Base-by-base conservation (phyloP, 768 basidiomycete genomes). In the Leccinum broughii region DNA sequence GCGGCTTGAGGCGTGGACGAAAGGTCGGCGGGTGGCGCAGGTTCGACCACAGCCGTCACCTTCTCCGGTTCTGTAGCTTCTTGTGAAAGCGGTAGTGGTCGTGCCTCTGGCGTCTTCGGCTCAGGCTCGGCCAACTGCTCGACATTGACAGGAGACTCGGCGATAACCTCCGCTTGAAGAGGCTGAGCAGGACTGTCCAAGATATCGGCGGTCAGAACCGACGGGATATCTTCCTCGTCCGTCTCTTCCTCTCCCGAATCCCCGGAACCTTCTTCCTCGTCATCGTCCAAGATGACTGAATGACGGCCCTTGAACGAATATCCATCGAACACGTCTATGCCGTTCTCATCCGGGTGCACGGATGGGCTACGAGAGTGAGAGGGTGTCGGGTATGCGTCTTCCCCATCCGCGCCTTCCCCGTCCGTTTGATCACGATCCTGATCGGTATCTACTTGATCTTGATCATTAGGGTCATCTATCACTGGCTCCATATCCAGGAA, bases 401-500 rank as follows among this genome's bases (percentile, higher is more conserved):
- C 88, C 39, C 86, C 88, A 67, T 92, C 90, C 1, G 83, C 88
- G 54, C 84, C 81, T 63, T 89, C 89, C 8, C 81, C 80, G 65
- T 91, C 89, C 0, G 88, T 89, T 20, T 86, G 82, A 24, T 80
- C 80, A 13, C 83, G 84, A 62, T 88, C 87, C 66, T 84, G 84
- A 70, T 89, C 89, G 26, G 87, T 89, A 69, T 89, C 87, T 57
- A 78, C 80, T 63, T 82, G 80, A 52, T 83, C 79, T 62, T 80
- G 80, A 49, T 87, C 88, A 66, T 84, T 81, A 61, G 80, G 82
- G 55, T 90, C 89, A 64, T 95, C 91, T 62, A 98, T 85, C 52
- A 92, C 88, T 24, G 95, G 93, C 64, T 90, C 89, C 92, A 98
- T 96, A 70, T 92, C 92, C 60, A 98, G 83, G 85, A 97, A 98